Base-by-base conservation (phyloP, 495 filamentous ascomycete species). In the Trichoderma asperelloides region DNA sequence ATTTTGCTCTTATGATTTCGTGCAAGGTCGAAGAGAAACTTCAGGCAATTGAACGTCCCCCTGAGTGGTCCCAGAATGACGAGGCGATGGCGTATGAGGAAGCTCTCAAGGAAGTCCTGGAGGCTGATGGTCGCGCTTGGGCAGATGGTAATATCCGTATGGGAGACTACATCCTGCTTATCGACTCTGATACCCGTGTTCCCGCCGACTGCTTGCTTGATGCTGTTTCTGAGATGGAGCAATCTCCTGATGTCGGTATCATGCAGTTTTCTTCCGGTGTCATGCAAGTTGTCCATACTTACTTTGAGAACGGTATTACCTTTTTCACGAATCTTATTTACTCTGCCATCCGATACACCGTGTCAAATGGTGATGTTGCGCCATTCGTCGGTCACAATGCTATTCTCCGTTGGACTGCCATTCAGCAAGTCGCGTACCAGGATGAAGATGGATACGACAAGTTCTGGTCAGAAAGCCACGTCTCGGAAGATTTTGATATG, bases 241-340 rank as follows among this genome's bases (percentile, higher is more conserved):
- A 85, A 64, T 91, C 87, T 11, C 89, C 89, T 15, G 86, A 92
- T 74, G 89, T 92, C 28, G 89, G 86, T 62, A 92, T 92, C 78
- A 85, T 92, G 82, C 89, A 92, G 72, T 92, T 88, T 78, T 87
- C 85, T 16, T 91, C 89, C 21, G 89, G 90, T 70, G 89, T 92
- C 75, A 92, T 92, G 90, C 88, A 92, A 72, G 90, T 92, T 27
- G 85, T 88, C 33, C 78, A 88, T 73, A 88, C 85, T 28, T 89
- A 88, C 72, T 90, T 90, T 66, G 87, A 89, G 74, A 88, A 88
- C 69, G 87, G 87, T 68, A 91, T 92, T 70, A 91, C 89, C 43
- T 93, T 92, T 80, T 93, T 93, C 79, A 93, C 90, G 62, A 88
- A 93, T 74, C 82, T 93, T 21, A 88, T 93, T 74, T 93, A 93